Evolutionary conservation across 192 early-diverging fungal genomes (phyloP).

Genomic region (Linnemannia zychae): DNA sequence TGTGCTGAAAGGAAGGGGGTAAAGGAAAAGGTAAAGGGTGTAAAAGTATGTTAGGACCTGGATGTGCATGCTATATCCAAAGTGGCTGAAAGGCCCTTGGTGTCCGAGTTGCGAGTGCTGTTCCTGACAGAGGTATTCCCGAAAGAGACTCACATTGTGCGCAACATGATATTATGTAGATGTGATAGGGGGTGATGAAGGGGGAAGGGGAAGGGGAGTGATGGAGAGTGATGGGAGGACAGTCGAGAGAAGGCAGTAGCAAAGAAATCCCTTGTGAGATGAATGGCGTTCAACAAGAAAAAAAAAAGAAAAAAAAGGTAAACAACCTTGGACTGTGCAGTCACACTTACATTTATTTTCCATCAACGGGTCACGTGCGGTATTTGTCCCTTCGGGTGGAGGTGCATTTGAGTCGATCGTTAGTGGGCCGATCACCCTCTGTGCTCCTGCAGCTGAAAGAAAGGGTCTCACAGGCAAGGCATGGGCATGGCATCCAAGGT

Average conservation of each 20-base stretch:
- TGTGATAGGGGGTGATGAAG: background rate
- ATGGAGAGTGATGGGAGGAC: constrained; percentile 8
- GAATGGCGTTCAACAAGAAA: constrained; percentile 3
- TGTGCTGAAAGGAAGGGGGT: constrained; percentile 64
- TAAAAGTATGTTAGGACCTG: background rate
- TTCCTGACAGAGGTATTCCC: background rate
- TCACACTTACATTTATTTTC: background rate
- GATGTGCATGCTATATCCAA: background rate
- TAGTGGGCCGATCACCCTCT: too few relatives aligned
- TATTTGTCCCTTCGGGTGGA: too few relatives aligned
- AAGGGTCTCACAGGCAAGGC: too few relatives aligned
- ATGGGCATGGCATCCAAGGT: too few relatives aligned
- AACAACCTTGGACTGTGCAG: background rate
- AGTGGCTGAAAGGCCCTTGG: background rate
- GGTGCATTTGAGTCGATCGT: too few relatives aligned
- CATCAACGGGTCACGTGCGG: too few relatives aligned
- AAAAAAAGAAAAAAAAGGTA: constrained; percentile 12
- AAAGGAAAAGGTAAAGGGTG: background rate
- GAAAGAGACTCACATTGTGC: constrained; percentile 35
- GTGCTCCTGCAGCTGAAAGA: too few relatives aligned
- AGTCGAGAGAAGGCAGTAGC: background rate
- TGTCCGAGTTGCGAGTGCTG: background rate
- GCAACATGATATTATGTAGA: constrained; percentile 28
- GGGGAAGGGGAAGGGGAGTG: background rate
- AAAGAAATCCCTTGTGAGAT: background rate